Evolutionary conservation across 495 filamentous ascomycete genomes (phyloP).

Genomic region (Podospora australis): DNA sequence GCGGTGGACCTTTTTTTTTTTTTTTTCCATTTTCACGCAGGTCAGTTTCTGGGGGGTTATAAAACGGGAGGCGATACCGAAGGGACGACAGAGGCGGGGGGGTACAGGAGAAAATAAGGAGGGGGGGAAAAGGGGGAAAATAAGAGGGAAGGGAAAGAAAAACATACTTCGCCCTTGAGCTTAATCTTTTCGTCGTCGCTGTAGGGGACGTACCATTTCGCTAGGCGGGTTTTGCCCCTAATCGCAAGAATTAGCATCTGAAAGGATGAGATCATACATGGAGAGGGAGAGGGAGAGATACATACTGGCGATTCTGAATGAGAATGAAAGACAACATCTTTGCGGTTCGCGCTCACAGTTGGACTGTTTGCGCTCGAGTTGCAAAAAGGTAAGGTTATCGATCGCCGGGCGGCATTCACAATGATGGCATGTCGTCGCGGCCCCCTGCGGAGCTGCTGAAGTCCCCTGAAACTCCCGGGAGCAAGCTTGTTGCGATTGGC

Average conservation of each 20-base stretch:
- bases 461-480: too few relatives aligned
- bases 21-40: too few relatives aligned
- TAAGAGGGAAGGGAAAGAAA: slow-evolving; percentile 5
- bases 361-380: too few relatives aligned
- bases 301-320: slow-evolving; percentile 91
- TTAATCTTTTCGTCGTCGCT: slow-evolving; percentile 96
- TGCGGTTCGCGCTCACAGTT: too few relatives aligned
- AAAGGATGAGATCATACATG: neutral
- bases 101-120: neutral
- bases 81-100: neutral
- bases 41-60: too few relatives aligned
- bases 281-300: slow-evolving; percentile 1
- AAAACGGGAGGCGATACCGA: too few relatives aligned
- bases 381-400: neutral
- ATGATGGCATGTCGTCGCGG: too few relatives aligned
- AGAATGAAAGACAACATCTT: slow-evolving; percentile 84
- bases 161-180: slow-evolving; percentile 74
- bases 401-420: too few relatives aligned
- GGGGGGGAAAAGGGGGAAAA: neutral
- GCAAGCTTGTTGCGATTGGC: too few relatives aligned
- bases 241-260: neutral
- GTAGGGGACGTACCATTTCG: slow-evolving; percentile 98
- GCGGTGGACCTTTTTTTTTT: slow-evolving; percentile 67
- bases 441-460: too few relatives aligned
- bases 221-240: slow-evolving; percentile 96